Evolutionary conservation across 2,329 filamentous ascomycete species (phyloP), one percentile per base, ranked within the genome.

Genomic region (Aspergillus calidoustus): DNA sequence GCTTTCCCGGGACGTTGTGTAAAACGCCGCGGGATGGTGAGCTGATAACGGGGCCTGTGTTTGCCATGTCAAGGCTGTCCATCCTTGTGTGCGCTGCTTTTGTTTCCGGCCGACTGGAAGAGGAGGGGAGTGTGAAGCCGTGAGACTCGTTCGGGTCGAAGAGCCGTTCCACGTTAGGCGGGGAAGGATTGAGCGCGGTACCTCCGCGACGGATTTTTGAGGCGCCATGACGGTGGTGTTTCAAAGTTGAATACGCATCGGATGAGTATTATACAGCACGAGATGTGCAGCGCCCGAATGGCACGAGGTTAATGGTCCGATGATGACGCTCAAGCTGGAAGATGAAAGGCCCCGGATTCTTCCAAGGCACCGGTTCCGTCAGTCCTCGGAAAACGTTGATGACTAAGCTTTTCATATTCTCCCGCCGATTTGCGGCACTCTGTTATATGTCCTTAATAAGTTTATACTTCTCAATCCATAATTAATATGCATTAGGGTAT

Each of bases 131-230:
- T 73, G 69, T 31, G 73, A 64, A 48, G 72, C 65, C 57, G 70
- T 65, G 59, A 75, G 54, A 34, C 70, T 68, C 28, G 70, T 71
- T n/a, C 74, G 69, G 23, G 73, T 68, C 34, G 75, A 74, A 48
- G 74, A 71, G 51, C 74, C 72, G 62, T 76, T 78, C 77, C 77
- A 79, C 19, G 74, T 78, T 63, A 80, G 68, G 51, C 78, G 77
- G 59, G 78, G 76, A 48, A 79, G 72, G 34, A 81, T 69, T 58
- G 75, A 77, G 49, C 79, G 78, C 49, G 79, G 78, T n/a, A 80
- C 71, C 63, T 80, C 78, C 25, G 71, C 72, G 65, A 81, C 73
- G 8, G 75, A 71, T 65, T 79, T 80, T 58, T 75, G 72, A 53
- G 75, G 73, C 47, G 77, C 74, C 80, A 81, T 82, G 23, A 25